A percentile compares a stretch with the other conserved stretches of the same genome.
Evolutionary conservation across 2,329 filamentous ascomycete species (phyloP).

Genomic region (Thielaviopsis ethacetica): DNA sequence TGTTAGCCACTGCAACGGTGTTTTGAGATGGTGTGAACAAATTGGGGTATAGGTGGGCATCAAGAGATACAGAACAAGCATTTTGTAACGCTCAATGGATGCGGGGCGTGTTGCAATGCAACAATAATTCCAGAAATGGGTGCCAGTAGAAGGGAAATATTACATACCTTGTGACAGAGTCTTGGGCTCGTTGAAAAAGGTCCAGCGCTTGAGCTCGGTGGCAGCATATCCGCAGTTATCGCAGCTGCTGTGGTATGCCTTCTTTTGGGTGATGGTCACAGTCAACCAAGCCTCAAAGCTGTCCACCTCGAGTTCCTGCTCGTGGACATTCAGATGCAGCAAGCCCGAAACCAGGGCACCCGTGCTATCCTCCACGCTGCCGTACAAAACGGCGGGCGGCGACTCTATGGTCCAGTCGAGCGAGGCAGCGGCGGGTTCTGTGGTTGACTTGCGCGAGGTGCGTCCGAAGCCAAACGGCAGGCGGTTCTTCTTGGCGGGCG

Average conservation of each 20-base stretch:
- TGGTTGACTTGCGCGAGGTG: conserved; percentile 21
- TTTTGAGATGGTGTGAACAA: conserved; percentile 5
- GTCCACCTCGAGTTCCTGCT: conserved; percentile 50
- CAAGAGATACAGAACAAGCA: not conserved
- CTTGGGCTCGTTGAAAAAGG: conserved; percentile 46
- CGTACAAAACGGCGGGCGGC: conserved; percentile 73
- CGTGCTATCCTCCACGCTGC: conserved; percentile 54
- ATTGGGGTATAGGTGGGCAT: conserved; percentile 6
- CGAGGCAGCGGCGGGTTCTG: conserved; percentile 23
- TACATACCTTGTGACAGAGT: conserved; percentile 32
- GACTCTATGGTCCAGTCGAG: conserved; percentile 58
- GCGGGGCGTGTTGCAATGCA: not conserved
- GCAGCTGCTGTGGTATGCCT: conserved; percentile 68
- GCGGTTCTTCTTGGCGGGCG: conserved; percentile 22
- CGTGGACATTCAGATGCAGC: conserved; percentile 55
- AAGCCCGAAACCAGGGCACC: conserved; percentile 78
- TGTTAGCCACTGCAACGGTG: conserved; percentile 13
- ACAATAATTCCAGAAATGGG: not conserved
- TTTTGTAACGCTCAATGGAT: not conserved
- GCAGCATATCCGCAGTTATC: conserved; percentile 54
- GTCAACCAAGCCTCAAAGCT: conserved; percentile 57
- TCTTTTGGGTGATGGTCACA: conserved; percentile 59
- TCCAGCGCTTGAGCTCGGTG: conserved; percentile 65
- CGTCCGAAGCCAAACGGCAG: conserved; percentile 19
- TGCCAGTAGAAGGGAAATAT: not conserved